Base-by-base conservation (phyloP, 2,329 filamentous ascomycete genomes). In the Niveomyces coronatus region DNA sequence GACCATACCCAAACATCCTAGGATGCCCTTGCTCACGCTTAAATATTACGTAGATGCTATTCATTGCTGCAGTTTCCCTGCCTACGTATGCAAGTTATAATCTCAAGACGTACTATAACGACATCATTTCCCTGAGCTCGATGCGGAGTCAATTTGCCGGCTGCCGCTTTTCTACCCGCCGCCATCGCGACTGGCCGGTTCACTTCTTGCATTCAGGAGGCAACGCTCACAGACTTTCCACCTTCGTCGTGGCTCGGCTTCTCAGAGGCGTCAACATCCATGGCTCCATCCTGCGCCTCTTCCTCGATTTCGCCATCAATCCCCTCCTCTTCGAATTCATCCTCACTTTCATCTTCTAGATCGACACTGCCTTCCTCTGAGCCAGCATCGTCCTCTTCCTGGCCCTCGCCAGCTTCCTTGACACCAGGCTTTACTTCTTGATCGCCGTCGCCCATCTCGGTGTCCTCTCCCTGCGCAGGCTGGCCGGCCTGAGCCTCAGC, bases 351-450 rank as follows among this genome's bases (percentile, higher is more conserved):
- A 13, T 43, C 58, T 39, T 60, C 83, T 31, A 87, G 76, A 55
- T 87, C 83, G 55, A 87, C 83, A 51, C 79, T 85, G 47, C 79
- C 83, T 42, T 78, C 82, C 44, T 88, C 82, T 13, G 79, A 83
- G 47, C 68, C 67, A 43, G 78, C 77, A n/a, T 81, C 78, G 13
- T 81, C 78, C 38, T 84, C 81, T 14, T 83, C 76, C 16, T 69
- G n/a, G n/a, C n/a, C n/a, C n/a, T n/a, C n/a, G n/a, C n/a, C n/a
- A n/a, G n/a, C 63, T 24, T 63, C 62, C 23, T 55, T 60, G 19
- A 56, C 44, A 28, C 43, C 50, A 42, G 57, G 54, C 15, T 51
- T 53, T 35, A 49, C 49, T 34, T 54, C 65, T 34, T 65, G 66
- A 37, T 84, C 82, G 13, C 68, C 74, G 27, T 81, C 82, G 33